Conservation (phyloP, 1,284 basidiomycete genomes). For the Porogramme epimiltina region DNA sequence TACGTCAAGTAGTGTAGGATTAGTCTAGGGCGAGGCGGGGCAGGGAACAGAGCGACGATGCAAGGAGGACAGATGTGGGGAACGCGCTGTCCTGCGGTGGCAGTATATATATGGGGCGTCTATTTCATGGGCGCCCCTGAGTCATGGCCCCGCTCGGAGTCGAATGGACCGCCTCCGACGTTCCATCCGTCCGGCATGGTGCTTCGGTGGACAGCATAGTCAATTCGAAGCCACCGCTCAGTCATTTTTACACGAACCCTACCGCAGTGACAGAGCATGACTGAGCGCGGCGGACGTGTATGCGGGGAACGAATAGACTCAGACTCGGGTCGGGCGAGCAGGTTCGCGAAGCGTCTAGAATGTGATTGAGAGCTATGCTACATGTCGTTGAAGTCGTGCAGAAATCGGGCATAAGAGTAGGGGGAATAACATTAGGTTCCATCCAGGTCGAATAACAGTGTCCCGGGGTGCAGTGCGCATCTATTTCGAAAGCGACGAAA, state of each 20-base stretch:
- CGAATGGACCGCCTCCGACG: conserved; percentile 13
- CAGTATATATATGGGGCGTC: conserved; percentile 23
- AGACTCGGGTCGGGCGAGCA: no score
- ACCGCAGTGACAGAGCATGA: not conserved
- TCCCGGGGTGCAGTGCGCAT: not conserved
- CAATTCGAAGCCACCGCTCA: not conserved
- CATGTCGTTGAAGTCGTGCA: not conserved
- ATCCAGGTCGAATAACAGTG: not conserved
- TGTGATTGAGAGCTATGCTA: not conserved
- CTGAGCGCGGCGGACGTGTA: not conserved
- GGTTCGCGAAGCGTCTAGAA: conserved; percentile 11
- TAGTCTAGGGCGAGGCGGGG: conserved; percentile 1
- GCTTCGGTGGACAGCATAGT: not conserved
- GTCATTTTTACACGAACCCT: no score
- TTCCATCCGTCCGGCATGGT: not conserved
- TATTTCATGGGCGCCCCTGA: conserved; percentile 15
- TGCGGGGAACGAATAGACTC: no score
- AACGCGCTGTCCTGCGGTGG: conserved; percentile 11
- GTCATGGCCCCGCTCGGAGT: conserved; percentile 16
- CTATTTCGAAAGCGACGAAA: not conserved
- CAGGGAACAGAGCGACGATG: conserved; percentile 1
- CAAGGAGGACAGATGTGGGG: conserved; percentile 14
- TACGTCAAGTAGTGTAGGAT: not conserved
- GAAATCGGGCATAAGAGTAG: no score
- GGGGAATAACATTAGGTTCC: not conserved